Base-by-base conservation (phyloP, 2,329 filamentous ascomycete species). In the Pyrenophora graminea region DNA sequence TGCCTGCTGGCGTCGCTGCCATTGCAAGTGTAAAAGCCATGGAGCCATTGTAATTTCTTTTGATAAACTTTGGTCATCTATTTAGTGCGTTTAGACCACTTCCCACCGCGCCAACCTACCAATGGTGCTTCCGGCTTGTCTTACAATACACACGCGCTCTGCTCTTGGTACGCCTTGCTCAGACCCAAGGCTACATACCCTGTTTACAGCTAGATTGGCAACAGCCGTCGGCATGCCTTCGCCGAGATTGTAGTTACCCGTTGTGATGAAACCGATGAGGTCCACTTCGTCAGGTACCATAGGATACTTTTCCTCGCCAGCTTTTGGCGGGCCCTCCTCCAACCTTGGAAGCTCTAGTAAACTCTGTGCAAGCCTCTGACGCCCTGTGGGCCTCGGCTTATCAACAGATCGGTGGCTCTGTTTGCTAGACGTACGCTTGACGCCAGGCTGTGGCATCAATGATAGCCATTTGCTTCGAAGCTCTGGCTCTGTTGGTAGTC, bases 231-330 rank as follows among this genome's bases (percentile, higher is more conserved):
- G 89, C 59, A 81, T 83, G 0, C 93, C 94, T 58, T 88, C 84
- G 2, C 84, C 83, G 2, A 97, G 81, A 64, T 88, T 91, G 70
- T 88, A 96, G 43, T 89, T 87, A 0, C 93, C 94, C 1, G 88
- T 88, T 2, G 91, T 97, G 19, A 97, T 86, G 69, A 96, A 99
- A 0, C 94, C 94, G 43, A 97, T 83, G 10, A 97, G 79, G 69
- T 97, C 89, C 18, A 82, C 79, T 55, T 85, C 85, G 8, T 80
- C 79, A 0, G 93, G 93, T n/a, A 91, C 85, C 0, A 85, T 67
- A 0, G 87, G 87, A 60, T 90, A 84, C 0, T 74, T 69, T n/a
- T 62, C 58, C 23, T 66, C 60, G 34, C 66, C 68, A 9, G 66
- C 64, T 38, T 68, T 68, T 5, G 60, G 55, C 31, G 39, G 43